Evolutionary conservation across 345 rosid species (phyloP).

Genomic region (Mercurialis annua): DNA sequence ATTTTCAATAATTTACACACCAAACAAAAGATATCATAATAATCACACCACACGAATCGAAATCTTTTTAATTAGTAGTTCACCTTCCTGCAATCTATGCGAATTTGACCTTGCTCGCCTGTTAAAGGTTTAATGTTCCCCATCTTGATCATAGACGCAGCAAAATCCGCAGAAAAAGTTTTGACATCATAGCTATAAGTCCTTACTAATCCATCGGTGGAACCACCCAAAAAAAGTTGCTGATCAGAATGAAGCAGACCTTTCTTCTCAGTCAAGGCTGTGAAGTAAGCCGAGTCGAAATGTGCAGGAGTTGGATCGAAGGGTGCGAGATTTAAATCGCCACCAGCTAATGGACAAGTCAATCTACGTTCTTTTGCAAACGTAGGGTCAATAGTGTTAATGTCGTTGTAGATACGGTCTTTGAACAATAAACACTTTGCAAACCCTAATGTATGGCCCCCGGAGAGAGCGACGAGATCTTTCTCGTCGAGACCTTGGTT

Average conservation of each 20-base stretch:
- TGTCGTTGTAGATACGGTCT: conserved; percentile 31
- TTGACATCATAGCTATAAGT: conserved; percentile 19
- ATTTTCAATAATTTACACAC: too few relatives aligned
- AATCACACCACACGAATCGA: too few relatives aligned
- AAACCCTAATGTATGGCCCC: conserved; percentile 53
- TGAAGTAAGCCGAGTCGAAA: conserved; percentile 42
- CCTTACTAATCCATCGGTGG: conserved; percentile 32
- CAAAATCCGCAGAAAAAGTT: conserved; percentile 37
- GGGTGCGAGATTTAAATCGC: conserved; percentile 33
- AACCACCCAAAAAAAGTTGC: conserved; percentile 41
- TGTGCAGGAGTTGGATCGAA: conserved; percentile 26
- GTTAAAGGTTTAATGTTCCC: conserved; percentile 50
- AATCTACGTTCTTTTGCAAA: conserved; percentile 33
- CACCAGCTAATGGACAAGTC: conserved; percentile 33
- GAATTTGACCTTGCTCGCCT: conserved; percentile 42
- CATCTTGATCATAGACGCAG: conserved; percentile 49
- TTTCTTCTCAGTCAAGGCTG: conserved; percentile 25
- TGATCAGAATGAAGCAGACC: conserved; percentile 54
- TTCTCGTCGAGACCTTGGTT: conserved; percentile 36
- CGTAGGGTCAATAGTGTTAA: conserved; percentile 25
- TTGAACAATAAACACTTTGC: conserved; percentile 31
- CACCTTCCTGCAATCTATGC: conserved; percentile 24
- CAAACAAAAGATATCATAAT: too few relatives aligned
- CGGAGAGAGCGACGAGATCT: conserved; percentile 52
- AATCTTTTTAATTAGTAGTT: too few relatives aligned